These are phyloP conservation scores for Saccharomyces mikatae DNA, from an alignment of 805 yeast genomes.

Conservation along the genomic window DNA sequence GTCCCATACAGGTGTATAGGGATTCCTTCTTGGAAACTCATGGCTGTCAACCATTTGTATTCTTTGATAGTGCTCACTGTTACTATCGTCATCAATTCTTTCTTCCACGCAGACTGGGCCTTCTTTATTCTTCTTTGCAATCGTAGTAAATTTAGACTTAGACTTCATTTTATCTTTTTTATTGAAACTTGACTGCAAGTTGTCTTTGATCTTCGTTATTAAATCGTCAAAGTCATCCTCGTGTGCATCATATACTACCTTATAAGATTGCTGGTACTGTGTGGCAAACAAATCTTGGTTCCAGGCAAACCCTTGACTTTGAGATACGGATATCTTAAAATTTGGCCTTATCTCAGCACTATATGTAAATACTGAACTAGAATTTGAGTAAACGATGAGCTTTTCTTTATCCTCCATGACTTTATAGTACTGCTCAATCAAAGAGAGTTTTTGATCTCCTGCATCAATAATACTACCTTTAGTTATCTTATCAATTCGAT, in stretches of 20 bases:
- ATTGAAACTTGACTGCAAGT: neutral
- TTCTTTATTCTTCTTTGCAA: neutral
- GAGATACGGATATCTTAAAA: constrained; percentile 26
- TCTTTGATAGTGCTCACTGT: neutral
- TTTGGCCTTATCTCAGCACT: constrained; percentile 8
- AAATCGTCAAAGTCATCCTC: constrained; percentile 17
- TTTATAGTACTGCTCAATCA: neutral
- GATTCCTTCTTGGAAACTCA: neutral
- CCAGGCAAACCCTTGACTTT: constrained; percentile 69
- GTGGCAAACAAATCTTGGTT: constrained; percentile 72
- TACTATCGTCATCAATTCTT: constrained; percentile 2
- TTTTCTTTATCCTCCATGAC: constrained; percentile 16
- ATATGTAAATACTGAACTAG: constrained; percentile 5
- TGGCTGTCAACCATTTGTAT: neutral
- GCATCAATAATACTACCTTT: neutral
- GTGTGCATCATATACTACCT: constrained; percentile 31
- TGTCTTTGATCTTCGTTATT: constrained; percentile 6
- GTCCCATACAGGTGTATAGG: neutral
- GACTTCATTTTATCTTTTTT: neutral
- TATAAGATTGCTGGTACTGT: constrained; percentile 52
- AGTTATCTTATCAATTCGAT: neutral
- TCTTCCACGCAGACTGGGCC: neutral
- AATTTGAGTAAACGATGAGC: constrained; percentile 13
- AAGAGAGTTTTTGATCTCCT: neutral
- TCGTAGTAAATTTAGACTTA: neutral